phyloP scores from a whole-genome alignment of 2,329 filamentous ascomycete genomes.

The Dryadomyces quercivorus region DNA sequence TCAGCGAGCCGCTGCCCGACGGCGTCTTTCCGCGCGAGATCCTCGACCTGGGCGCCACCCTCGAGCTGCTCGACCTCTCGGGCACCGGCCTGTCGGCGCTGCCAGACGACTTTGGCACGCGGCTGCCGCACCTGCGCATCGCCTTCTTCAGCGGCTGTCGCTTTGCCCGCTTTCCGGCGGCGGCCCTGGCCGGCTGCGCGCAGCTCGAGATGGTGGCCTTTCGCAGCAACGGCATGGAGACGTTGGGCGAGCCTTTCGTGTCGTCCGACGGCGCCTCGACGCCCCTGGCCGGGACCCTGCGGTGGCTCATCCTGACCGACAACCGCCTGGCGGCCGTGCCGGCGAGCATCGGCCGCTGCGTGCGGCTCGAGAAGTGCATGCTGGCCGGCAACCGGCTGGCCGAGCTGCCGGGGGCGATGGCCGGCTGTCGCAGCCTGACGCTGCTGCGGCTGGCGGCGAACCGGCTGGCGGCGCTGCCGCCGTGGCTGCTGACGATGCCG shows the following conservation, averaged over 20 bases:
- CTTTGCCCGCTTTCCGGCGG: slow-evolving; percentile 27
- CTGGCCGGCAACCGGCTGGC: slow-evolving; percentile 32
- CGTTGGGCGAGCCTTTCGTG: slow-evolving; percentile 22
- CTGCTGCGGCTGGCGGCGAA: slow-evolving; percentile 33
- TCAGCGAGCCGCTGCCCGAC: slow-evolving; percentile 18
- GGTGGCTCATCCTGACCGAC: slow-evolving; percentile 36
- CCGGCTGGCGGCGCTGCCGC: slow-evolving; percentile 23
- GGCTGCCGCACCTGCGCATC: slow-evolving; percentile 30
- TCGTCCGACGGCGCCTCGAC: not conserved
- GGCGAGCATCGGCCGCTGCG: slow-evolving; percentile 27
- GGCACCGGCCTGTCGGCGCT: slow-evolving; percentile 28
- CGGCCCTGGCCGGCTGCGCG: slow-evolving; percentile 27
- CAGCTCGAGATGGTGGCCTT: slow-evolving; percentile 37
- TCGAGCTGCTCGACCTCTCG: slow-evolving; percentile 36
- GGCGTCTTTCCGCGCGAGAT: slow-evolving; percentile 26
- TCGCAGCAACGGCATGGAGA: slow-evolving; percentile 30
- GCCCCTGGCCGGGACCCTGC: slow-evolving; percentile 26
- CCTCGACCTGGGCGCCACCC: slow-evolving; percentile 25
- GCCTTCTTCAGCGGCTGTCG: slow-evolving; percentile 33
- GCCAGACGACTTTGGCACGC: slow-evolving; percentile 23
- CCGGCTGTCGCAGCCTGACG: slow-evolving; percentile 28
- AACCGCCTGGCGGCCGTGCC: slow-evolving; percentile 28
- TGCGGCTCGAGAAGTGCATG: slow-evolving; percentile 34
- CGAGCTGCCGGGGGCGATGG: slow-evolving; percentile 28
- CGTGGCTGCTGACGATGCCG: slow-evolving; percentile 30